A percentile compares a stretch with the other conserved stretches of the same genome.
phyloP scores from a whole-genome alignment of 208 protist genomes.

The Acanthamoeba quina region DNA sequence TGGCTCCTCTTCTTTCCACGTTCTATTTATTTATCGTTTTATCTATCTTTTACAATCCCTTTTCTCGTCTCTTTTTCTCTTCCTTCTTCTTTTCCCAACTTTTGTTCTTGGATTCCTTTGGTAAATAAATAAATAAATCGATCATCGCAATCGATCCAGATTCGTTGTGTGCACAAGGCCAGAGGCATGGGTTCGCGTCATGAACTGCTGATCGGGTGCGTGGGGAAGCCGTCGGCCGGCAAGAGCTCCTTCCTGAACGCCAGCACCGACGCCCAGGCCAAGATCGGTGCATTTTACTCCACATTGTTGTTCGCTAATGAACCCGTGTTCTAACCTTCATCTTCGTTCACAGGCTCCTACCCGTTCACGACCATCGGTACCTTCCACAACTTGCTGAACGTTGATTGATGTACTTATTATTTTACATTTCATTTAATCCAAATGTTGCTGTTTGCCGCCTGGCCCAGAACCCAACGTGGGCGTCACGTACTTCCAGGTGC shows the following conservation, averaged over 20 bases:
- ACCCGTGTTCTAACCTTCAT: conserved; percentile 4
- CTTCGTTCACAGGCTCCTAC: conserved; percentile 78
- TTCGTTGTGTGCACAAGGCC: too few relatives aligned
- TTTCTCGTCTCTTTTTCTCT: not conserved
- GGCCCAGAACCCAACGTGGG: conserved; percentile 80
- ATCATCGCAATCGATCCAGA: too few relatives aligned
- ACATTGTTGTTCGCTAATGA: conserved; percentile 2
- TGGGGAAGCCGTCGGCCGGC: conserved; percentile 86
- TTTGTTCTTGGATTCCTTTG: too few relatives aligned
- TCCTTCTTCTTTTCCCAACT: too few relatives aligned
- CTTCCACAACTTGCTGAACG: not conserved
- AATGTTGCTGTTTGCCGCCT: not conserved
- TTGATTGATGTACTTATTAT: not conserved
- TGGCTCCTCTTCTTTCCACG: not conserved
- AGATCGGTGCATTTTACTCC: conserved; percentile 74
- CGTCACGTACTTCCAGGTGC: conserved; percentile 81
- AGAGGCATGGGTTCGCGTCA: conserved; percentile 8
- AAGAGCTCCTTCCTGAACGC: conserved; percentile 86
- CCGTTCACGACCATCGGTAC: conserved; percentile 85
- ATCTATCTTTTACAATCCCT: not conserved
- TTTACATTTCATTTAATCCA: not conserved
- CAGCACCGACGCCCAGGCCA: conserved; percentile 83
- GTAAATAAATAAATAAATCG: not conserved
- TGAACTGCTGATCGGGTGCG: conserved; percentile 78
- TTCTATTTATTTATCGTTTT: too few relatives aligned